Evolutionary conservation across 2,329 filamentous ascomycete species (phyloP), one percentile per base, ranked within the genome.

Genomic region (Penicillium sp.): DNA sequence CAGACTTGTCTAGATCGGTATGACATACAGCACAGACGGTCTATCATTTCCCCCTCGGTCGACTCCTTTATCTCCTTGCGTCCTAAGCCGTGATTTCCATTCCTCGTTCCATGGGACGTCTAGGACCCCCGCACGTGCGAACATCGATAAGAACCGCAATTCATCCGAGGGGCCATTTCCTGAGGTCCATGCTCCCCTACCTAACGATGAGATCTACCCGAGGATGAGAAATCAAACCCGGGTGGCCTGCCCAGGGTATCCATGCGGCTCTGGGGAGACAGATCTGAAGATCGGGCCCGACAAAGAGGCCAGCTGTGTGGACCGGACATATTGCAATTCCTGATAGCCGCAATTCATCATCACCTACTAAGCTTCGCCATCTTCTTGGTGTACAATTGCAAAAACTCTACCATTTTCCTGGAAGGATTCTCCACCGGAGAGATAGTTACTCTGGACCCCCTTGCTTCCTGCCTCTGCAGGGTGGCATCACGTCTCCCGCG

Each of bases 1-100:
- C 34, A 36, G 20, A 37, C 11, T 34, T 24, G 26, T 9, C 9
- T 10, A 51, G 49, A 46, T 51, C 46, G 46, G 38, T 47, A 59
- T 58, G 55, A 58, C 55, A 49, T 53, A 51, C 56, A 58, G 56
- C 47, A 54, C 50, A 44, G 50, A 51, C 44, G 32, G 43, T 47
- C 37, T 39, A 54, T 49, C 47, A 55, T 53, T 53, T 26, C 41
- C 49, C 32, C 26, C 6, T 32, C 32, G 22, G 29, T 46, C 45
- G 40, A 24, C 14, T 29, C 27, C 27, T 40, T 51, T 23, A 50
- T 40, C 51, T 54, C 55, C 56, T 59, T 58, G 53, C 51, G 37
- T 57, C 44, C 11, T 47, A n/a, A 10, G 35, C 32, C 44, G 47
- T 36, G 28, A 16, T 24, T 24, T 14, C 27, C 32, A 18, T 38